Percentiles rank a stretch among this genome's conserved stretches.
These are phyloP conservation scores for Diplocarpon rosae DNA, from an alignment of 2,329 filamentous ascomycete genomes.

Conservation along the genomic window DNA sequence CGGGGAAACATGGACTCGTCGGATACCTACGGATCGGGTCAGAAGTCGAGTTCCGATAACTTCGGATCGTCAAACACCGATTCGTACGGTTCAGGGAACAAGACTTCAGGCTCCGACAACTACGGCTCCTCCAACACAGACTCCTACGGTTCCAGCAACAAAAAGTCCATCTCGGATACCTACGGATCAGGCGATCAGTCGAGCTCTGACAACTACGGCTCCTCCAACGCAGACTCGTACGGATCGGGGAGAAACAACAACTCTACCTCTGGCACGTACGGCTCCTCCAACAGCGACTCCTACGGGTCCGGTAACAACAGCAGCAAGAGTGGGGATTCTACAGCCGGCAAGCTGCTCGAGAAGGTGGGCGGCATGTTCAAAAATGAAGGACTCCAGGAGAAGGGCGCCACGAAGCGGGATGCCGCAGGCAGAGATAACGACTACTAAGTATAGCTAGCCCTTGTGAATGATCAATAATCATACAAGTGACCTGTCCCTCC, in stretches of 20 bases:
- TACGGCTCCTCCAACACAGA: slow-evolving; percentile 17
- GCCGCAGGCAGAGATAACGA: slow-evolving; percentile 17
- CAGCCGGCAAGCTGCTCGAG: slow-evolving; percentile 46
- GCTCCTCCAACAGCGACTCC: slow-evolving; percentile 14
- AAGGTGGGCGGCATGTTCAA: slow-evolving; percentile 42
- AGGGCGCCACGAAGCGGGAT: slow-evolving; percentile 40
- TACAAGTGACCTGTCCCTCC: too few relatives aligned
- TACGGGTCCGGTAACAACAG: slow-evolving; percentile 7
- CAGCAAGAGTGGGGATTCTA: slow-evolving; percentile 17
- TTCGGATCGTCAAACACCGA: slow-evolving; percentile 16
- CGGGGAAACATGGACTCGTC: background rate
- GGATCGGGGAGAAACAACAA: slow-evolving; percentile 15
- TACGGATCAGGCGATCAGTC: slow-evolving; percentile 9
- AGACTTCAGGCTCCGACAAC: slow-evolving; percentile 15
- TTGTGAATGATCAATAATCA: background rate
- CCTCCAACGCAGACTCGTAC: slow-evolving; percentile 3
- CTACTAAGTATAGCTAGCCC: background rate
- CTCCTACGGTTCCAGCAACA: slow-evolving; percentile 12
- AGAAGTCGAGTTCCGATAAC: slow-evolving; percentile 8
- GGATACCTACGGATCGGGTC: slow-evolving; percentile 17
- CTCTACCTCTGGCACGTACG: slow-evolving; percentile 17
- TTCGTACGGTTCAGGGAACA: too few relatives aligned
- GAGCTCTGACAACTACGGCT: slow-evolving; percentile 17
- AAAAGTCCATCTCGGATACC: slow-evolving; percentile 9
- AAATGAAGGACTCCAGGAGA: slow-evolving; percentile 36